Evolutionary conservation across 208 protist genomes (phyloP), one percentile per base, ranked within the genome.

Genomic region (Trypanosoma cruzi): DNA sequence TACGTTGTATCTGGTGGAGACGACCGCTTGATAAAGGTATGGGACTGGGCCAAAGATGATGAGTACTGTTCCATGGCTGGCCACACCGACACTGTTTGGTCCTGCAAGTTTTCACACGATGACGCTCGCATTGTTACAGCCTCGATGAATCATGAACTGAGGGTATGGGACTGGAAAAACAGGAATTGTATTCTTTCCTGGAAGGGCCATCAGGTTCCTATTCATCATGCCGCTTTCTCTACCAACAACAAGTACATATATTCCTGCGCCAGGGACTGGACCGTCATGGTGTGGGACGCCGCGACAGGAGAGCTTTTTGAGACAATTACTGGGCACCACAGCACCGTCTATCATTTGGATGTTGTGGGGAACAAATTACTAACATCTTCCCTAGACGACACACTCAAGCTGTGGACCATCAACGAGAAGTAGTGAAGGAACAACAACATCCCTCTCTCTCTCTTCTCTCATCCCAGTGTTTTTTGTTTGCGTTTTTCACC

Each of bases 291-390:
- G 42, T 96, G 91, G 91, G 77, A 86, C 42, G 85, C 80, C 0
- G 68, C 68, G 24, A 82, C 84, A 22, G 88, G 77, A 20, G 80
- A 91, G 60, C 83, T 77, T 29, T 75, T 86, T 28, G 85, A 93
- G 56, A 96, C 89, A 6, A 80, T 96, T 63, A 64, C 70, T 1
- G 92, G 88, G 14, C 92, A 96, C 71, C 59, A 77, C 31, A 92
- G 79, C 79, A 95, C 92, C 24, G 89, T 96, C 13, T 96, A 95
- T 70, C 92, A 96, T 65, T 82, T 93, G 55, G 85, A 88, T 55
- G 40, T 93, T 16, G 71, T 75, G 53, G 73, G 81, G 37, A 81
- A 86, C 57, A 89, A 90, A 71, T 32, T 96, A 67, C 76, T 96
- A 29, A 92, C 92, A 31, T 88, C 80, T 22, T 93, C 88, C 0